phyloP scores from a whole-genome alignment of 768 basidiomycete species.

The Coprinellus micaceus region DNA sequence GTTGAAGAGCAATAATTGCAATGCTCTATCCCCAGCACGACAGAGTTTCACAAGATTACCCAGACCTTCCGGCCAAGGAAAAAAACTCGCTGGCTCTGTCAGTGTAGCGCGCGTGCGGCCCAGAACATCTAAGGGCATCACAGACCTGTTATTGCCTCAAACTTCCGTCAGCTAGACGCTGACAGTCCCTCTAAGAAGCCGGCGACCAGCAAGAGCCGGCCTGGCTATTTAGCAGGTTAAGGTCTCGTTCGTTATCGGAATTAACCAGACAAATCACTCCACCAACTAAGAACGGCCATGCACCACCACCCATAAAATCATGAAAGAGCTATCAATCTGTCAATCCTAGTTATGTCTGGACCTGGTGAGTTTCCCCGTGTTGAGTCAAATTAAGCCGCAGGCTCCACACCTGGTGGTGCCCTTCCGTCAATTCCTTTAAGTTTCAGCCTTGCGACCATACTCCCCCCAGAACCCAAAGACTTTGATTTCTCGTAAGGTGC shows the following conservation, averaged over 20 bases:
- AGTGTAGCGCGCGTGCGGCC: slow-evolving; percentile 86
- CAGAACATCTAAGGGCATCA: slow-evolving; percentile 90
- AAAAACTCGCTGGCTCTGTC: slow-evolving; percentile 80
- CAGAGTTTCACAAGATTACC: slow-evolving; percentile 36
- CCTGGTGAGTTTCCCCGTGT: slow-evolving; percentile 80
- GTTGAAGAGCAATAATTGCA: slow-evolving; percentile 76
- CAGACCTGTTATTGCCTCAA: slow-evolving; percentile 91
- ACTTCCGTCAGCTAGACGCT: slow-evolving; percentile 78
- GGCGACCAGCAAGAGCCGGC: slow-evolving; percentile 67
- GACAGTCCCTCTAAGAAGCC: slow-evolving; percentile 87
- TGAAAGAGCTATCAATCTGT: slow-evolving; percentile 84
- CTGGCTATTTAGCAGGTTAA: slow-evolving; percentile 91
- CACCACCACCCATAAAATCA: slow-evolving; percentile 85
- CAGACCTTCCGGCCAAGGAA: slow-evolving; percentile 71
- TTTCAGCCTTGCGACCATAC: slow-evolving; percentile 59
- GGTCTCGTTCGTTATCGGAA: slow-evolving; percentile 94
- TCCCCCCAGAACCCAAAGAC: slow-evolving; percentile 71
- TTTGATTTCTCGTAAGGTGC: slow-evolving; percentile 87
- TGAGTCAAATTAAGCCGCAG: slow-evolving; percentile 85
- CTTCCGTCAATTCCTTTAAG: slow-evolving; percentile 84
- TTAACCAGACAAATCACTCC: slow-evolving; percentile 98
- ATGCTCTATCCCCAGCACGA: slow-evolving; percentile 14
- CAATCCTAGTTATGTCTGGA: slow-evolving; percentile 74
- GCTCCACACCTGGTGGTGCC: slow-evolving; percentile 77
- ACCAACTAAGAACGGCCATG: slow-evolving; percentile 88